A percentile compares a stretch with the other conserved stretches of the same genome.
These are phyloP conservation scores for Trichoderma harzianum DNA, from an alignment of 2,329 filamentous ascomycete species.

Conservation along the genomic window DNA sequence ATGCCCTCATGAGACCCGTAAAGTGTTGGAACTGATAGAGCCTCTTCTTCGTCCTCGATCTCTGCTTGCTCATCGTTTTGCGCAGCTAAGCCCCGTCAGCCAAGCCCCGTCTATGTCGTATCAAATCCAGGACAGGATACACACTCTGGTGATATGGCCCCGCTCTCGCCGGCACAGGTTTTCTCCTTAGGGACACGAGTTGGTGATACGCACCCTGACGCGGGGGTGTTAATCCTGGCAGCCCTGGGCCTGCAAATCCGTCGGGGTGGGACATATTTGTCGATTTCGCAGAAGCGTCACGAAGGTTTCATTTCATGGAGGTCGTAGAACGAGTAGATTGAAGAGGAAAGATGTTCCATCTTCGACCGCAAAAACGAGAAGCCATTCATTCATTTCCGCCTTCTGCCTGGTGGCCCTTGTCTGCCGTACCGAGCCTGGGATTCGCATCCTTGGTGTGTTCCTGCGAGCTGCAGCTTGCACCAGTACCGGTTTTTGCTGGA, in stretches of 20 bases:
- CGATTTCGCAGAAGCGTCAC: not conserved
- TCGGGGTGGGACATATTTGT: not conserved
- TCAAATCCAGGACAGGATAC: not conserved
- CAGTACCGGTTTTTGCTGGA: not conserved
- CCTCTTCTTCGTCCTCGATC: not conserved
- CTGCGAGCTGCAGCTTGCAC: not conserved
- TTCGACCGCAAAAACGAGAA: not conserved
- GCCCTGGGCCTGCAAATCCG: not conserved
- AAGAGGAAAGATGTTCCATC: not conserved
- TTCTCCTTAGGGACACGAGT: conserved; percentile 3
- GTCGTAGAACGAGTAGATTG: not conserved
- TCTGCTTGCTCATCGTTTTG: not conserved
- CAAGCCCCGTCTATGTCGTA: not conserved
- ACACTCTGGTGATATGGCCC: conserved; percentile 10
- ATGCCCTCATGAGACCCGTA: not conserved
- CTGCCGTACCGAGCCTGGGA: not conserved
- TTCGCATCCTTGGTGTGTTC: conserved; percentile 4
- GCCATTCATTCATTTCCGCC: not conserved
- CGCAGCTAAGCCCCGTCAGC: not conserved
- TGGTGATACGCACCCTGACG: conserved; percentile 12
- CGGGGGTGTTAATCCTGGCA: not conserved
- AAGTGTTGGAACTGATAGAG: not conserved
- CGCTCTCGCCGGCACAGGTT: not conserved
- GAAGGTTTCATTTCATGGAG: not conserved
- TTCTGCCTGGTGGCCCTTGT: not conserved